Evolutionary conservation across 805 yeast species (phyloP).

Genomic region (Cyberlindnera maritima): DNA sequence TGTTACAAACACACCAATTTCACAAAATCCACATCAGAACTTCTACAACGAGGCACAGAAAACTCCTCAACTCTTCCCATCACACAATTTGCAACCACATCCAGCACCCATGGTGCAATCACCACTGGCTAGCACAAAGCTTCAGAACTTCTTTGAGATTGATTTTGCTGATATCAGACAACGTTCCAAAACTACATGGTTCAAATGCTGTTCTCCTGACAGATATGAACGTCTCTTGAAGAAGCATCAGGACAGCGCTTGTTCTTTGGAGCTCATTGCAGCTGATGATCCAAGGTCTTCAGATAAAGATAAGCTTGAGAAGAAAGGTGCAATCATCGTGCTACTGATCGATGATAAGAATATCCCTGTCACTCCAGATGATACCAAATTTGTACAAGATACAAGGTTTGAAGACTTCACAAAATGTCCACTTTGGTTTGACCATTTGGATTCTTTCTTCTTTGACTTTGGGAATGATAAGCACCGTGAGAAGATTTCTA

Average conservation of each 20-base stretch:
- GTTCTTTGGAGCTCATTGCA: background rate
- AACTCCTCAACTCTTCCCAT: too few species aligned
- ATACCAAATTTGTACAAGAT: too few species aligned
- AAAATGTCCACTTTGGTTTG: background rate
- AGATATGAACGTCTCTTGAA: background rate
- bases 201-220: background rate
- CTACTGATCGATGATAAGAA: background rate
- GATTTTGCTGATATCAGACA: background rate
- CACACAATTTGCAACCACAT: too few species aligned
- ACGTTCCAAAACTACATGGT: background rate
- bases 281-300: background rate
- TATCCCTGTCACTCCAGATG: background rate
- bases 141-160: background rate
- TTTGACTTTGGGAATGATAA: background rate
- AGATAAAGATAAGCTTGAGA: background rate
- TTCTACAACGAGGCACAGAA: too few species aligned
- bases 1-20: too few species aligned
- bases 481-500: background rate
- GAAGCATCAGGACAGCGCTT: background rate
- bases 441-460: background rate
- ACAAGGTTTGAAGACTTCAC: background rate
- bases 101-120: too few species aligned
- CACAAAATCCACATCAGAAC: too few species aligned
- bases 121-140: background rate
- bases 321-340: too few species aligned